Conservation (phyloP, 2,329 filamentous ascomycete species). For the Dothideomycetes sp. region DNA sequence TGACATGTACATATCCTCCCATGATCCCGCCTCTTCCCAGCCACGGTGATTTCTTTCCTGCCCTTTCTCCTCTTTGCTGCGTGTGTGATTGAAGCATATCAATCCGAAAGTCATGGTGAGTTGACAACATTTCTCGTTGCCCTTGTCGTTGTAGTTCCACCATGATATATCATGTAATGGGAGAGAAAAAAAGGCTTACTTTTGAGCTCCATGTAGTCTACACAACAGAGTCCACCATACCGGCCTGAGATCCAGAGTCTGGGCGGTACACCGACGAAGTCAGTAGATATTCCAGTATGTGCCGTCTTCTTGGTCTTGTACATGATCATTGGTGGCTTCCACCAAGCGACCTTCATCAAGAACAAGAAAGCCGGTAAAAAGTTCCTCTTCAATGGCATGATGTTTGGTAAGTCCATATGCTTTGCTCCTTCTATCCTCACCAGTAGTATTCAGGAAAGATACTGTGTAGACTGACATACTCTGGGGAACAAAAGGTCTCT, state of each 20-base stretch:
- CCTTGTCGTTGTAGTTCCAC: too few species aligned
- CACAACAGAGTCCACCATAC: conserved; percentile 11
- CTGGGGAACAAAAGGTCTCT: conserved; percentile 40
- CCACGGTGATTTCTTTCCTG: too few species aligned
- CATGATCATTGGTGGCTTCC: conserved; percentile 41
- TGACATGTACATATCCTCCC: too few species aligned
- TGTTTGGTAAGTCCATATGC: conserved; percentile 41
- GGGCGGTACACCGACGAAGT: conserved; percentile 49
- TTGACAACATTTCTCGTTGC: too few species aligned
- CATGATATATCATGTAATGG: too few species aligned
- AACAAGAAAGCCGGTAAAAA: conserved; percentile 47
- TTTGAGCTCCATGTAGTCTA: too few species aligned
- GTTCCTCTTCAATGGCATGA: conserved; percentile 49
- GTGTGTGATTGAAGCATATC: too few species aligned
- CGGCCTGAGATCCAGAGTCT: conserved; percentile 35
- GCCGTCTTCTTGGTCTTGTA: conserved; percentile 55
- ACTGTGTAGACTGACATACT: conserved; percentile 45
- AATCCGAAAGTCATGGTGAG: too few species aligned
- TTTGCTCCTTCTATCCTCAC: conserved; percentile 49
- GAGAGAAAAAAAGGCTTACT: too few species aligned
- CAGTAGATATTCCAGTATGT: conserved; percentile 56
- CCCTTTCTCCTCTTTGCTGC: too few species aligned
- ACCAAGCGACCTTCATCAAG: conserved; percentile 50
- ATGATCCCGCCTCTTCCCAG: too few species aligned
- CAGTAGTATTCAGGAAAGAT: conserved; percentile 40